Evolutionary conservation across 768 basidiomycete genomes (phyloP), one percentile per base, ranked within the genome.

Genomic region (Tylopilus sp.): DNA sequence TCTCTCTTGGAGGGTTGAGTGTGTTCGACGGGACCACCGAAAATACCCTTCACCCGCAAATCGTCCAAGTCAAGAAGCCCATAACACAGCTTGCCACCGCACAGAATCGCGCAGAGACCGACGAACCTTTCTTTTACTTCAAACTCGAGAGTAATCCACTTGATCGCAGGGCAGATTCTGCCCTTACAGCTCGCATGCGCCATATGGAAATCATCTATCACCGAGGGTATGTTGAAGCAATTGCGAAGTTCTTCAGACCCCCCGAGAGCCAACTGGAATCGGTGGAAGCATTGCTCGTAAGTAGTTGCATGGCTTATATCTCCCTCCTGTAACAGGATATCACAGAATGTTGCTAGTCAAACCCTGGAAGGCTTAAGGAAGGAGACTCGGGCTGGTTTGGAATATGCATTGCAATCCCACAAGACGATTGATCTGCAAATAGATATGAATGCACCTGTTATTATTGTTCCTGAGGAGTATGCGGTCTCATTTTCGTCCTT

Each of bases 191-290:
- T 42, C 85, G 84, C 50, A 88, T 98, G 89, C 82, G 91, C 11
- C 88, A 95, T 61, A 88, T 95, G 85, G 95, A 98, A 70, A 87
- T 99, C 56, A 89, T 99, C 38, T 99, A 99, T 65, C 93, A 98
- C 65, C 82, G 76, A 62, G 92, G 91, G 22, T 98, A 95, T 66
- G 79, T 98, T 25, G 97, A 98, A 72, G 90, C 89, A 3, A 81
- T 98, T 20, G 86, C 87, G 61, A 80, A 77, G 55, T 99, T 98
- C 72, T 86, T 99, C 72, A 90, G 86, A 64, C 95, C 94, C 2
- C 95, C 97, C 2, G 85, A 85, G 39, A 95, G 88, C 67, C 95
- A 98, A 65, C 69, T 99, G 49, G 94, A 98, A 69, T 95, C 94
- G 2, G 91, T 99, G 44, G 88, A 90, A 67, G 97, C 95, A 0